A percentile compares a stretch with the other conserved stretches of the same genome.
Conservation (phyloP, 2,329 filamentous ascomycete genomes). For the Claviceps sp. region DNA sequence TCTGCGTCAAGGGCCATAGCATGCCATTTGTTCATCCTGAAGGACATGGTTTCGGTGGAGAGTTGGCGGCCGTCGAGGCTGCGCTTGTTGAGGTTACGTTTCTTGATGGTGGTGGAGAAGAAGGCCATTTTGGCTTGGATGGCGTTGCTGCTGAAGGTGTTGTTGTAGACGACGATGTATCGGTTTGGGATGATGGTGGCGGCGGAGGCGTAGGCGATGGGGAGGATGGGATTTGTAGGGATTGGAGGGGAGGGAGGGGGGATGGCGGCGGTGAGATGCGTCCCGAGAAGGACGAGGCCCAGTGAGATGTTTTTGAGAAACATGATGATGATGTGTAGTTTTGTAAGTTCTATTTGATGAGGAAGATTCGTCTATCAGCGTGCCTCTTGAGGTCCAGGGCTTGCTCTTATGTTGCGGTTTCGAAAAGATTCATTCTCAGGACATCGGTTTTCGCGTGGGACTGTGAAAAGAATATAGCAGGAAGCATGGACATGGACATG, state of each 20-base stretch:
- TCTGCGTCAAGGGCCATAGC: slow-evolving; percentile 41
- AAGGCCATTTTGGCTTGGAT: slow-evolving; percentile 36
- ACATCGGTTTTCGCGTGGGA: too few relatives aligned
- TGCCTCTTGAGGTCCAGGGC: too few relatives aligned
- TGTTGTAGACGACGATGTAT: slow-evolving; percentile 55
- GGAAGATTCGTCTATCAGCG: background rate
- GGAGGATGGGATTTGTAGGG: slow-evolving; percentile 15
- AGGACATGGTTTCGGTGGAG: slow-evolving; percentile 32
- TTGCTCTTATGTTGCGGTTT: too few relatives aligned
- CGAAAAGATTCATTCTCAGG: too few relatives aligned
- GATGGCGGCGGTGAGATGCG: slow-evolving; percentile 1
- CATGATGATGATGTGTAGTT: background rate
- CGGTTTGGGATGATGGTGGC: slow-evolving; percentile 37
- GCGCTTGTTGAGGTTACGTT: slow-evolving; percentile 43
- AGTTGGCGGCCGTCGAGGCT: slow-evolving; percentile 32
- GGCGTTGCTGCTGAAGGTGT: slow-evolving; percentile 31
- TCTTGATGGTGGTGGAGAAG: slow-evolving; percentile 36
- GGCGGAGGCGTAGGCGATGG: slow-evolving; percentile 36
- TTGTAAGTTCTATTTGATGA: background rate
- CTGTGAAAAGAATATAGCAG: too few relatives aligned
- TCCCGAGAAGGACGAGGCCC: background rate
- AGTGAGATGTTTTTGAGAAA: background rate
- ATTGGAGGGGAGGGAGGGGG: background rate
- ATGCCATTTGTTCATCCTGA: slow-evolving; percentile 36
- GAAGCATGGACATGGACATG: too few relatives aligned